A percentile compares a stretch with the other conserved stretches of the same genome.
These are phyloP conservation scores for Lachnellula cervina DNA, from an alignment of 2,329 filamentous ascomycete genomes.

Conservation along the genomic window DNA sequence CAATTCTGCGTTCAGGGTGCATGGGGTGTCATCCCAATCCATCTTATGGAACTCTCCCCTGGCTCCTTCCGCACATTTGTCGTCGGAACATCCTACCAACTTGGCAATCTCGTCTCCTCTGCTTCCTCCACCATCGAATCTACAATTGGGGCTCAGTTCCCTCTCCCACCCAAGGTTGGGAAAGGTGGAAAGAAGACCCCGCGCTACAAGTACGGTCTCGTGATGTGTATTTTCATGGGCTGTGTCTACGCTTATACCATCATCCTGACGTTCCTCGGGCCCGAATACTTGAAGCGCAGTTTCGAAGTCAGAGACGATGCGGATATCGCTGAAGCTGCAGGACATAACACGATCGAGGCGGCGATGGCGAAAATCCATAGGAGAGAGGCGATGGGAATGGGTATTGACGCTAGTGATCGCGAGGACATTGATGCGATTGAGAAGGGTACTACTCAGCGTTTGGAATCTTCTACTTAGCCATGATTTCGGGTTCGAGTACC, in stretches of 20 bases:
- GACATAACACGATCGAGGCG: slow-evolving; percentile 28
- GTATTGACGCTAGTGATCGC: not conserved
- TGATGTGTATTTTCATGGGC: slow-evolving; percentile 87
- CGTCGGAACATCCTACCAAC: slow-evolving; percentile 66
- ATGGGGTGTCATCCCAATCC: slow-evolving; percentile 70
- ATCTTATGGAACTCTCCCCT: slow-evolving; percentile 69
- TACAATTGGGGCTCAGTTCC: slow-evolving; percentile 69
- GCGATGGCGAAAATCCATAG: slow-evolving; percentile 22
- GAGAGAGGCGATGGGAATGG: slow-evolving; percentile 11
- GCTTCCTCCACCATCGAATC: slow-evolving; percentile 75
- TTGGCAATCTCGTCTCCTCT: slow-evolving; percentile 70
- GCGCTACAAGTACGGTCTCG: slow-evolving; percentile 71
- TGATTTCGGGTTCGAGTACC: too few species aligned
- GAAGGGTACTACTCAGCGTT: not conserved
- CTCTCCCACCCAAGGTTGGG: slow-evolving; percentile 50
- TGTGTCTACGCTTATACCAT: slow-evolving; percentile 53
- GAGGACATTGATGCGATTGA: slow-evolving; percentile 18
- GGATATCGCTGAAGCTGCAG: slow-evolving; percentile 41
- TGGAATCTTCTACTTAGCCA: not conserved
- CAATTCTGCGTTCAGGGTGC: slow-evolving; percentile 75
- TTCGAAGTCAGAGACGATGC: slow-evolving; percentile 43
- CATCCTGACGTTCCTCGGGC: slow-evolving; percentile 47
- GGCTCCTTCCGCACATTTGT: slow-evolving; percentile 66
- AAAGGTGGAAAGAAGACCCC: slow-evolving; percentile 33
- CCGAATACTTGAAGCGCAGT: slow-evolving; percentile 42